Base-by-base conservation (phyloP, 495 filamentous ascomycete species). In the Bombardia bombarda region DNA sequence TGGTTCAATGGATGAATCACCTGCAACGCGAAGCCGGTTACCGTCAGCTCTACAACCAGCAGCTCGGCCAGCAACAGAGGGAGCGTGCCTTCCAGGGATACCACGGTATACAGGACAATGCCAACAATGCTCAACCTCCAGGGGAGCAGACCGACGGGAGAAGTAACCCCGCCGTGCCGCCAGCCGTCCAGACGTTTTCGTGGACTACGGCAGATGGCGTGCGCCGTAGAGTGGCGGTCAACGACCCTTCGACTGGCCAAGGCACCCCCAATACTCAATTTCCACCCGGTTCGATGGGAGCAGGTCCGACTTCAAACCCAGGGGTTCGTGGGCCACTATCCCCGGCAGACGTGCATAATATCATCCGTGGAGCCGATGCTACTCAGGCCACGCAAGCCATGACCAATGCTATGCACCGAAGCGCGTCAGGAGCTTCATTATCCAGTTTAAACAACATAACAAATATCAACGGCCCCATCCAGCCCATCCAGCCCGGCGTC, bases 341-440 rank as follows among this genome's bases (percentile, higher is more conserved):
- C 2, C 45, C 55, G 12, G 46, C 56, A 13, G 65, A 66, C 7
- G 46, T 62, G 4, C 67, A 67, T 23, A 65, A 63, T 43, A 59
- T 65, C 7, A 41, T 73, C 4, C 62, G 66, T 22, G 52, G 61
- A 34, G 63, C 62, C 14, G 70, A 73, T 42, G 54, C 63, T n/a
- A 53, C 45, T 8, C 60, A 68, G 23, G 61, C 63, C 6, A 60
- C 58, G 3, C 64, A 63, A 25, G 47, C 49, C n/a, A 65, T 68
- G 52, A 54, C 61, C 1, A 63, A 63, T 48, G 68, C 67, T 18
- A 73, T 74, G 68, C 65, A 68, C 19, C 57, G 70, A 44, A 70
- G 63, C 52, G 55, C 69, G 19, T 69, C 69, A 6, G 67, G 63
- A 32, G 62, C 63, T 14, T 66, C 63, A 2, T 47, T 60, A 13